Base-by-base conservation (phyloP, 2,329 filamentous ascomycete genomes). In the Massarina eburnea region DNA sequence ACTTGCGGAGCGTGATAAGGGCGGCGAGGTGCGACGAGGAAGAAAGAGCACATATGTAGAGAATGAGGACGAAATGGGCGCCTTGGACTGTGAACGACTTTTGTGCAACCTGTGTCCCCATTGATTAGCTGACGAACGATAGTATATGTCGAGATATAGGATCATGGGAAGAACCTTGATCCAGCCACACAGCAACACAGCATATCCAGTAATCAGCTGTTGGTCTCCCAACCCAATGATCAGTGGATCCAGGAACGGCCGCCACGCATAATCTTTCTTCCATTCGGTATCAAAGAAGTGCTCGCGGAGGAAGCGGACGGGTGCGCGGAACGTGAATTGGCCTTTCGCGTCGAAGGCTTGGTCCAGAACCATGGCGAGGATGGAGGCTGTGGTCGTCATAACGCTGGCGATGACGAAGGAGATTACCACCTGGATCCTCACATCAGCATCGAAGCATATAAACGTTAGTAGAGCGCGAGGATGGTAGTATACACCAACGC, bases 361-460 rank as follows among this genome's bases (percentile, higher is more conserved):
- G 41, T 66, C 62, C 33, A 67, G 59, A n/a, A 66, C 39, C 54
- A 66, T 65, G 6, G 61, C 64, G 10, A 66, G 46, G n/a, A 66
- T 57, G 0, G 62, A 64, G 15, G 62, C 59, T 2, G 48, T 46
- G 0, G 61, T 66, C 2, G 64, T 65, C 55, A 66, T 58, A 36
- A 58, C 49, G 45, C 62, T 65, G 19, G 62, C 59, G 21, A 61
- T 48, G 12, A 64, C 55, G 29, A 66, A 64, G 1, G 64, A 66
- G 1, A 64, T 32, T 1, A 67, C 64, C 17, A 67, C 62, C 64
- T 67, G 33, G 2, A 3, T 3, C 10, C 12, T 14, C 7, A 6
- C 12, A 14, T 30, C 27, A 30, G 27, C n/a, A 30, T 30, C 7
- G 24, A n/a, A 15, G 17, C 2, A 18, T 10, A 32, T 26, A 14